These are phyloP conservation scores for Dictyostelium discoideum DNA, from an alignment of 78 protist species.

Conservation along the genomic window DNA sequence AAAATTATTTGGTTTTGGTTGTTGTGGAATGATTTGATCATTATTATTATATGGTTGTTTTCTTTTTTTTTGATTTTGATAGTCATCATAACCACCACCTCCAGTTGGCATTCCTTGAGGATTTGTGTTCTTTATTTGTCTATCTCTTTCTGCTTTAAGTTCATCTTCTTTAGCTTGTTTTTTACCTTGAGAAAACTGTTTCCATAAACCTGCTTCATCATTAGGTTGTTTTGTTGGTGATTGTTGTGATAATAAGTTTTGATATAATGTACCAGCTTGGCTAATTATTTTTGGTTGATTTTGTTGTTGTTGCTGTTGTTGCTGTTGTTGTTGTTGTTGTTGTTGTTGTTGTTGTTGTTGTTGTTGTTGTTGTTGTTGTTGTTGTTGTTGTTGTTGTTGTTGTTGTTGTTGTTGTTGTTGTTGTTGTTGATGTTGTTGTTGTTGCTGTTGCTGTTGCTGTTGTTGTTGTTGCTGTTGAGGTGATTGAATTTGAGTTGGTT, in stretches of 20 bases:
- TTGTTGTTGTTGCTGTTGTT: neutral
- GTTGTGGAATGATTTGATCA: neutral
- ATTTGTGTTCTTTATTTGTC: constrained; percentile 38
- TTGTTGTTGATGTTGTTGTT: neutral
- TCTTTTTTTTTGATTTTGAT: neutral
- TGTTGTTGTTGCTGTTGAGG: neutral
- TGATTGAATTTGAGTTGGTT: neutral
- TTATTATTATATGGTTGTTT: neutral
- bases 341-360: neutral
- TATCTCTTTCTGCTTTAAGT: constrained; percentile 11
- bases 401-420: neutral
- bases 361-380: neutral
- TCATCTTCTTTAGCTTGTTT: constrained; percentile 53
- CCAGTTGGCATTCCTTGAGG: neutral
- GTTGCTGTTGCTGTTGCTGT: neutral
- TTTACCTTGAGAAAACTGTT: constrained; percentile 10
- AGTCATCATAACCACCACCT: neutral
- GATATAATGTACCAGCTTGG: constrained; percentile 26
- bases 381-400: neutral
- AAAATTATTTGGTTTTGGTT: constrained; percentile 1
- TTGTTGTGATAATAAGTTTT: constrained; percentile 19
- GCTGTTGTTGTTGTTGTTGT: neutral
- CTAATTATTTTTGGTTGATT: neutral
- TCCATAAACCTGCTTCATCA: neutral
- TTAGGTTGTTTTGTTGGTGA: neutral